Base-by-base conservation (phyloP, 176 grass and related monocot species). In the Phoenix roebelenii region DNA sequence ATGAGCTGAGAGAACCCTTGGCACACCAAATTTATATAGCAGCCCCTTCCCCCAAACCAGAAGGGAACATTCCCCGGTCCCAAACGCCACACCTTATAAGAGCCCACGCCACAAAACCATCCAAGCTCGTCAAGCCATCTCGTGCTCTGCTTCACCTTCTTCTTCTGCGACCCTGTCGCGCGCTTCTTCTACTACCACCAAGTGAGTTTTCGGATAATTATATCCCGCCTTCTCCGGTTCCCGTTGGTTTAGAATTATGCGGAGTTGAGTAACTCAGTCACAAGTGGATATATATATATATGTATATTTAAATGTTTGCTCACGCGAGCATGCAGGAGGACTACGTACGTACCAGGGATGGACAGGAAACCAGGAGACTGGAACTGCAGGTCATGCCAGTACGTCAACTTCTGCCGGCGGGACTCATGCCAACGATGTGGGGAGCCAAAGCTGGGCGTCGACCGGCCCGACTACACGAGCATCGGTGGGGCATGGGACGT, bases 311-410 rank as follows among this genome's bases (percentile, higher is more conserved):
- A 20, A 26, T 28, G 25, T 35, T 35, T 0, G 6, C 9, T 35
- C 32, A 9, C 1, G 6, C 7, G 32, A 35, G 32, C 7, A 35
- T 28, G 32, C 1, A 35, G 32, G 7, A 35, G 30, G 18, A 80
- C 69, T 77, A 73, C 67, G 76, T 76, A 87, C 87, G 88, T 84
- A 76, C 72, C 75, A 58, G 58, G 23, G 61, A 73, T 73, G 70
- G 70, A 78, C 67, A 79, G 82, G 88, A 91, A 92, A 79, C 87
- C 87, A 32, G 93, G 93, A 51, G 93, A 98, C 64, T 98, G 93
- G 93, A 88, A 81, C 77, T 98, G 93, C 79, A 72, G 68, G 23
- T 83, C 68, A 17, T 98, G 93, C 79, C 26, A 92, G 52, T 79
- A 98, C 67, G 81, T 88, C 29, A 98, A 98, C 76, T 98, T 98